These are phyloP conservation scores for Botrytis aclada DNA, from an alignment of 2,329 filamentous ascomycete genomes.

Conservation along the genomic window DNA sequence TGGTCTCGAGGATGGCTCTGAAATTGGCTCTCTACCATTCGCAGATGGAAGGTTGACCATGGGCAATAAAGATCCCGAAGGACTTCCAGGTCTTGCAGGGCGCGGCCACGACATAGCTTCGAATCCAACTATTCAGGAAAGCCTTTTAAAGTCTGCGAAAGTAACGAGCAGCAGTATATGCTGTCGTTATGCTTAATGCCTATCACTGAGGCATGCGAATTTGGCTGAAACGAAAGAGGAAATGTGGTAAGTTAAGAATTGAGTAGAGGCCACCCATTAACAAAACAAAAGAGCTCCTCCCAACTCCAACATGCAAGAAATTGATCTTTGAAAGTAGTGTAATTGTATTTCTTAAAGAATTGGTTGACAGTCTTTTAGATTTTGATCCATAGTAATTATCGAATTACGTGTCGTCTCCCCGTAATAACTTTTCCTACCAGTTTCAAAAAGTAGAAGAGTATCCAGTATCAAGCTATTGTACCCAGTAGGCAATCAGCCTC, in stretches of 20 bases:
- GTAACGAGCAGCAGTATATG: conserved; percentile 36
- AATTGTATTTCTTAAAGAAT: background rate
- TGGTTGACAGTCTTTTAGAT: background rate
- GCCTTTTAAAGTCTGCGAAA: background rate
- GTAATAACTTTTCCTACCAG: background rate
- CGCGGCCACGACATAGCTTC: conserved; percentile 36
- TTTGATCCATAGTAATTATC: conserved; percentile 11
- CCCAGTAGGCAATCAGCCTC: background rate
- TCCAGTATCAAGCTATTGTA: background rate
- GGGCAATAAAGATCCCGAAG: conserved; percentile 32
- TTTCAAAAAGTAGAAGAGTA: background rate
- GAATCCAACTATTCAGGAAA: background rate
- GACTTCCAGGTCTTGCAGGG: conserved; percentile 34
- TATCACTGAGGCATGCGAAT: conserved; percentile 38
- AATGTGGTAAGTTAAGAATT: conserved; percentile 1
- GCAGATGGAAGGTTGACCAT: conserved; percentile 34
- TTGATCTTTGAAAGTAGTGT: background rate
- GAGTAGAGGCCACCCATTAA: background rate
- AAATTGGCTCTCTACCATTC: conserved; percentile 22
- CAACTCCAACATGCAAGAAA: conserved; percentile 13
- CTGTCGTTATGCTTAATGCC: conserved; percentile 32
- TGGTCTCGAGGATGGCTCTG: conserved; percentile 31
- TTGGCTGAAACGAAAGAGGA: background rate
- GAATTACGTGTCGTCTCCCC: conserved; percentile 14
- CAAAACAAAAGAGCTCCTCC: conserved; percentile 1